Base-by-base conservation (phyloP, 345 rosid genomes). In the Pseudoturritis turrita region DNA sequence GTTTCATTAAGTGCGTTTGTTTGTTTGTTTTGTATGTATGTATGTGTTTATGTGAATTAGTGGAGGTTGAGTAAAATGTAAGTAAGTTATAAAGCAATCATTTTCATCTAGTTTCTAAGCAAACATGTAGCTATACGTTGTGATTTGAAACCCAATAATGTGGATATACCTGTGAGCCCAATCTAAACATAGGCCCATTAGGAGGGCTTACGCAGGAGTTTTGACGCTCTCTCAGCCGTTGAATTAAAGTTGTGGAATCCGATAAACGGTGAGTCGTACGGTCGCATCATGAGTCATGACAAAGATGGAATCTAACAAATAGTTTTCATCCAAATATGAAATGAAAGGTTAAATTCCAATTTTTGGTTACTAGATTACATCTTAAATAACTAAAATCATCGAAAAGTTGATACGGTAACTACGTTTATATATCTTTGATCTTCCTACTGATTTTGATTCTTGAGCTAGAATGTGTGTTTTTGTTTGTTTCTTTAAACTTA, bases 21-120 rank as follows among this genome's bases (percentile, higher is more conserved):
- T 15, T 57, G 22, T 50, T 51, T 45, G 31, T 26, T 64, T 61
- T n/a, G 65, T 25, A 2, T 41, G 63, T 71, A 5, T 49, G 36
- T 49, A 25, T 15, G 22, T 36, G 53, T 50, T 11, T 43, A 45
- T 51, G 59, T 53, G n/a, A 68, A 3, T 53, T 52, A 14, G 33
- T 68, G 41, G 79, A 54, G 59, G 15, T 76, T 62, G 71, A 62
- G 75, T 76, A 76, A 62, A 62, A 62, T 62, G 28, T 45, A 58
- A 76, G 28, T 45, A 58, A 76, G 75, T 50, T 59, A 2, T 3
- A 40, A 57, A 17, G 64, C 44, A 69, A 75, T 75, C 70, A 62
- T 75, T 33, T 41, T 75, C 6, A 35, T 43, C 3, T 35, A 10
- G 3, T 54, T 62, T 37, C 18, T 50, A 75, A 75, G 79, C 70